Evolutionary conservation across 345 rosid genomes (phyloP), one percentile per base, ranked within the genome.

Genomic region (Citrus hindsii): DNA sequence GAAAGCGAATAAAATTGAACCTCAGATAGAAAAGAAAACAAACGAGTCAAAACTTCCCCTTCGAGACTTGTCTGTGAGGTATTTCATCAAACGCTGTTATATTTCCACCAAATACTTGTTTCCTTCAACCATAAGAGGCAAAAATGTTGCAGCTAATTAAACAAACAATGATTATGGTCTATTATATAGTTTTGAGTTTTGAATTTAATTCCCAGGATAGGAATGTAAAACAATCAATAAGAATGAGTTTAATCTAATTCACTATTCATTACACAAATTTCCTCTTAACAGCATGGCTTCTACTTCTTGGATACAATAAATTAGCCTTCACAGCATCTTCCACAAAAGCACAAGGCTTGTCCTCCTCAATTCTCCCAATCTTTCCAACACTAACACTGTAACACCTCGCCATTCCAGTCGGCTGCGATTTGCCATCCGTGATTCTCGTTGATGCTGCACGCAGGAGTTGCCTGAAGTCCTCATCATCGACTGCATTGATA

Each of bases 321-420:
- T 55, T 32, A 4, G n/a, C 71, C 69, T 32, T 75, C 7, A 18
- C 6, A 48, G 22, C 72, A 40, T 71, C 79, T 25, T 83, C 89
- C 80, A 79, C 82, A 28, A 87, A 87, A 6, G 76, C 77, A 76
- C 89, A 86, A 67, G 90, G 75, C 75, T 56, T 63, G 35, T 84
- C 84, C 76, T 87, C 90, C 9, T 89, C 88, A 71, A 87, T 87
- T 72, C 79, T 82, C 40, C 90, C 89, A n/a, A 89, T 83, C 82
- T 75, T 84, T 63, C 92, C 92, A 1, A 89, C 10, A 61, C 85
- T 87, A 27, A 89, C 88, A 69, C 87, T 86, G 24, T 84, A 86
- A 62, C 87, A 85, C 84, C 88, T 84, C 22, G 30, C 59, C 82
- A 62, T 48, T 9, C 73, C 76, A 35, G 18, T 46, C 12, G n/a